Conservation (phyloP, 306 rosid species). For the Adenanthera pavonina region DNA sequence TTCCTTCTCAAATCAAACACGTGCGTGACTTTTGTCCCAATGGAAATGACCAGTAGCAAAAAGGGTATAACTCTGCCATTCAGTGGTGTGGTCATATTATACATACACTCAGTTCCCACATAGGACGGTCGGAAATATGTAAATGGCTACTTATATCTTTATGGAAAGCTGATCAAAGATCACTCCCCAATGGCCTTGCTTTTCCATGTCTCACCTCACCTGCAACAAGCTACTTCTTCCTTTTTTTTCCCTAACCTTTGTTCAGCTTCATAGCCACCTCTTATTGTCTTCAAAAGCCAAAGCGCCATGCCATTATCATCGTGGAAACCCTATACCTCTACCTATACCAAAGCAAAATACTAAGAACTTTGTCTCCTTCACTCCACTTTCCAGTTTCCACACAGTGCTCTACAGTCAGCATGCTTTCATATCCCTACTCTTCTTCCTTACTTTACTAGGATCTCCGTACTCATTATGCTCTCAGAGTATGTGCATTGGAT, state of each 20-base stretch:
- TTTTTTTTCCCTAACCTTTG: neutral
- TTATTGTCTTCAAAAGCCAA: slow-evolving; percentile 34
- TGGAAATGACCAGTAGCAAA: neutral
- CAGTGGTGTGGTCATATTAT: neutral
- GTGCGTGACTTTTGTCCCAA: neutral
- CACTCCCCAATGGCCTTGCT: slow-evolving; percentile 2
- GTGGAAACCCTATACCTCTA: neutral
- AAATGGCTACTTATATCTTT: neutral
- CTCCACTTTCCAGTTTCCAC: no score
- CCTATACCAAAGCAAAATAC: neutral
- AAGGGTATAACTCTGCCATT: neutral
- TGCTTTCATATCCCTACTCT: neutral
- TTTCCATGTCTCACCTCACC: neutral
- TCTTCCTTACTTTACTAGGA: neutral
- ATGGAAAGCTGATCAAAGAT: slow-evolving; percentile 36
- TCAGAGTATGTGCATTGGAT: neutral
- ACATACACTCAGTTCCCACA: slow-evolving; percentile 35
- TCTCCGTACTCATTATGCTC: neutral
- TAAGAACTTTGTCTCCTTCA: neutral
- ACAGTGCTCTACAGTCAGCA: neutral
- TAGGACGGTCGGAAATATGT: slow-evolving; percentile 29
- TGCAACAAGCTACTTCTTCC: neutral
- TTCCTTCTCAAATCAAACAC: neutral
- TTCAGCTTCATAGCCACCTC: slow-evolving; percentile 28
- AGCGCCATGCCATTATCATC: slow-evolving; percentile 17